phyloP scores from a whole-genome alignment of 202 grass and related monocot species.

The Carex sylvatica region DNA sequence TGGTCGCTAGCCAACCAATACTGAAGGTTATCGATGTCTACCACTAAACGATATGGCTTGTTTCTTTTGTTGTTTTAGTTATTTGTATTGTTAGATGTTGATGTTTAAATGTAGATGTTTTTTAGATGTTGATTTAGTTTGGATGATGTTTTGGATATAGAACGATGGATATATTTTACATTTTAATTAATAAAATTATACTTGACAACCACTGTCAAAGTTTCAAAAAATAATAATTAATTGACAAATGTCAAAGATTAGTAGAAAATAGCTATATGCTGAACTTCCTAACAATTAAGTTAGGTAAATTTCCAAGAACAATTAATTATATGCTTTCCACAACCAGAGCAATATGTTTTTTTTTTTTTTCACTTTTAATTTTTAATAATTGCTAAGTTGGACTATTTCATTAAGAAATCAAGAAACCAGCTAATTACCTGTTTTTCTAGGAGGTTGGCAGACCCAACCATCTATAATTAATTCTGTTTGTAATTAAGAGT shows the following conservation, averaged over 20 bases:
- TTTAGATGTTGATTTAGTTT: too few relatives aligned
- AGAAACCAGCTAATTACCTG: background rate
- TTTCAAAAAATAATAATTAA: too few relatives aligned
- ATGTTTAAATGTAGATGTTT: too few relatives aligned
- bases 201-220: too few relatives aligned
- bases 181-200: too few relatives aligned
- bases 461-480: background rate
- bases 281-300: background rate
- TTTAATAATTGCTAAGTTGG: background rate
- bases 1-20: too few relatives aligned
- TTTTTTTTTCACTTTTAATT: background rate
- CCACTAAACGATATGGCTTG: too few relatives aligned
- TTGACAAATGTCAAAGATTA: background rate
- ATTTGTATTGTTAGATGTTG: too few relatives aligned
- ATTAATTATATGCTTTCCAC: background rate
- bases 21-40: too few relatives aligned
- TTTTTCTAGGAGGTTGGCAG: background rate
- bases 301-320: background rate
- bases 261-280: background rate
- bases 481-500: background rate
- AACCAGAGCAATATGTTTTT: background rate
- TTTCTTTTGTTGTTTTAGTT: too few relatives aligned
- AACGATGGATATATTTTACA: too few relatives aligned
- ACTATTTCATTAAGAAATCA: slow-evolving; percentile 6
- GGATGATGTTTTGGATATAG: too few relatives aligned